These are phyloP conservation scores for Aspergillus floridensis DNA, from an alignment of 2,329 filamentous ascomycete species.

Conservation along the genomic window DNA sequence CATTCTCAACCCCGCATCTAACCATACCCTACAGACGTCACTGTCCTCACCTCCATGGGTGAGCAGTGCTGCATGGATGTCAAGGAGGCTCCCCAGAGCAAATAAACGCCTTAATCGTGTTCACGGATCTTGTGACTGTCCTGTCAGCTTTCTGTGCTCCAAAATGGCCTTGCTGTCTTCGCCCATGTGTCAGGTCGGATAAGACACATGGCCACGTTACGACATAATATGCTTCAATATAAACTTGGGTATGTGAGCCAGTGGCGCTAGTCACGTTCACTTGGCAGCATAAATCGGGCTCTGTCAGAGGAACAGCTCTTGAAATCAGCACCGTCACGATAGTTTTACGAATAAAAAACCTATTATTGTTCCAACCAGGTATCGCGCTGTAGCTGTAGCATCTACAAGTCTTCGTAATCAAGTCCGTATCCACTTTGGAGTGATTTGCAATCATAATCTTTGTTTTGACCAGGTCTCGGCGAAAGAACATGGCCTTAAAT, in stretches of 20 bases:
- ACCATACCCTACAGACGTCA: slow-evolving; percentile 63
- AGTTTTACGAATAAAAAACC: slow-evolving; percentile 39
- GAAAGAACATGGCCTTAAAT: too few species aligned
- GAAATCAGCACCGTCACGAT: slow-evolving; percentile 38
- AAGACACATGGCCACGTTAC: slow-evolving; percentile 27
- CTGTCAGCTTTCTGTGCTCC: slow-evolving; percentile 32
- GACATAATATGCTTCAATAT: slow-evolving; percentile 23
- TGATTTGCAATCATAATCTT: too few species aligned
- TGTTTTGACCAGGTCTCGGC: too few species aligned
- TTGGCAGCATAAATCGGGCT: slow-evolving; percentile 35
- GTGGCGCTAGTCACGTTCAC: slow-evolving; percentile 32
- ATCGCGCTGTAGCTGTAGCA: background rate
- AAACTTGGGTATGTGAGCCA: slow-evolving; percentile 36
- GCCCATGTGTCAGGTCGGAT: slow-evolving; percentile 28
- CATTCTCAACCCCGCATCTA: background rate
- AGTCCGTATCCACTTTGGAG: too few species aligned
- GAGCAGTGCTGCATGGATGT: slow-evolving; percentile 89
- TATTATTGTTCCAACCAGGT: background rate
- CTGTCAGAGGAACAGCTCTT: slow-evolving; percentile 32
- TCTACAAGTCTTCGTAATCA: too few species aligned
- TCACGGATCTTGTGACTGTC: slow-evolving; percentile 25
- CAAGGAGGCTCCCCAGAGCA: slow-evolving; percentile 71
- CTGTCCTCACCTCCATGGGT: slow-evolving; percentile 92
- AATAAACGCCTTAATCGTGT: slow-evolving; percentile 6
- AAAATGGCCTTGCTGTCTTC: slow-evolving; percentile 25